Conservation (phyloP, 441 rosid genomes). For the Theobroma grandiflorum region DNA sequence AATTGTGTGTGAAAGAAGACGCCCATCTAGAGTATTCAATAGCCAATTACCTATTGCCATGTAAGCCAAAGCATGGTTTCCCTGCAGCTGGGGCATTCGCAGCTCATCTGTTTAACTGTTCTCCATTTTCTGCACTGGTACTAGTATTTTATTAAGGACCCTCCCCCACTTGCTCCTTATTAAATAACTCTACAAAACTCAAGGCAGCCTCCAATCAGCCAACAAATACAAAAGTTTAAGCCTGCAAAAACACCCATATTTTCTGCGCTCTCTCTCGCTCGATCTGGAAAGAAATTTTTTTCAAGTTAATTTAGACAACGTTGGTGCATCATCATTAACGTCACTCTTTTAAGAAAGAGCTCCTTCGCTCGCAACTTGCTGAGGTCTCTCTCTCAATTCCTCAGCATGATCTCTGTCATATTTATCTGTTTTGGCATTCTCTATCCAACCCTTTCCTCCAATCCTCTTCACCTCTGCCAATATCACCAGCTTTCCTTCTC, state of each 20-base stretch:
- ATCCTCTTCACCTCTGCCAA: neutral
- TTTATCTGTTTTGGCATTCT: constrained; percentile 31
- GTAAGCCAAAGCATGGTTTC: neutral
- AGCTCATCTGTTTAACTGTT: constrained; percentile 9
- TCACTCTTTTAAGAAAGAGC: constrained; percentile 43
- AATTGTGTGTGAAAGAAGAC: neutral
- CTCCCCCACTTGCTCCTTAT: constrained; percentile 38
- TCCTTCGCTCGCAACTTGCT: constrained; percentile 60
- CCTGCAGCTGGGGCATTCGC: neutral
- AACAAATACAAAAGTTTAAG: constrained; percentile 25
- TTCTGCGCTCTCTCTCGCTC: constrained; percentile 17
- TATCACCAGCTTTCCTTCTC: constrained; percentile 14
- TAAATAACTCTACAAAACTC: constrained; percentile 21
- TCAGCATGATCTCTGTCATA: constrained; percentile 40
- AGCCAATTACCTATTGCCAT: constrained; percentile 8
- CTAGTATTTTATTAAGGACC: neutral
- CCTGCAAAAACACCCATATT: constrained; percentile 30
- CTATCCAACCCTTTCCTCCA: constrained; percentile 17
- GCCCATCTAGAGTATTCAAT: neutral
- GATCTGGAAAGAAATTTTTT: neutral
- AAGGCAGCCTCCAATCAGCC: constrained; percentile 20
- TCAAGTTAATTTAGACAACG: neutral
- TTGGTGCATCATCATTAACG: constrained; percentile 46
- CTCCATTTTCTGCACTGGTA: neutral
- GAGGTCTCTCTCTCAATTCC: constrained; percentile 46